Evolutionary conservation across 805 yeast species (phyloP).

Genomic region (Suhomyces xylopsoci): DNA sequence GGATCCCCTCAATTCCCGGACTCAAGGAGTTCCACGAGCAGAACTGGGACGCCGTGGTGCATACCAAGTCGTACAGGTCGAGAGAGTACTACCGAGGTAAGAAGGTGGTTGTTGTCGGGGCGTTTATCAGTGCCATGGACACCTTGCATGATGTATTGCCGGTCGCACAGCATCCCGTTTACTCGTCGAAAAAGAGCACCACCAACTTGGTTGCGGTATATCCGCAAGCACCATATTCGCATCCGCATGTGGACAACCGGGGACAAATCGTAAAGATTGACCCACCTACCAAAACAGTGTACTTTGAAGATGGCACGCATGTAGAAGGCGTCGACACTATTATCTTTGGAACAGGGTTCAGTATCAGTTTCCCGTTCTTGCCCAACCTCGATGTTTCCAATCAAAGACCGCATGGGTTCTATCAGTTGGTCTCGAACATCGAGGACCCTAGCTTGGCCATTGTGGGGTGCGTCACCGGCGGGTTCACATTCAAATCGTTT

Average conservation of each 20-base stretch:
- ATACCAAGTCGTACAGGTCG: slow-evolving; percentile 18
- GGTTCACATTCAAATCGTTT: slow-evolving; percentile 37
- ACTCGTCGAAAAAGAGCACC: slow-evolving; percentile 20
- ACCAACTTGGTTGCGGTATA: slow-evolving; percentile 4
- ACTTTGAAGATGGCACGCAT: slow-evolving; percentile 18
- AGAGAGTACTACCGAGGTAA: slow-evolving; percentile 14
- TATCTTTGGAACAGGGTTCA: slow-evolving; percentile 25
- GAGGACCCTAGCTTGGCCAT: slow-evolving; percentile 32
- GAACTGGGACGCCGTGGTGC: slow-evolving; percentile 12
- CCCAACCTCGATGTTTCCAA: slow-evolving; percentile 20
- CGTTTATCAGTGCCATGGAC: slow-evolving; percentile 13
- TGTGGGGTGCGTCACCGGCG: slow-evolving; percentile 38
- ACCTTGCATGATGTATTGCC: slow-evolving; percentile 19
- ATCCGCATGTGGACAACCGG: slow-evolving; percentile 8
- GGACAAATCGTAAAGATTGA: slow-evolving; percentile 8
- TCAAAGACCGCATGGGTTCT: slow-evolving; percentile 27
- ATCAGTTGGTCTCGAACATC: slow-evolving; percentile 30
- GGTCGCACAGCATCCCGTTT: slow-evolving; percentile 13
- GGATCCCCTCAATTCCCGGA: slow-evolving; percentile 18
- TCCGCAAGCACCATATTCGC: slow-evolving; percentile 9
- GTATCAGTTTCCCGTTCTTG: slow-evolving; percentile 21
- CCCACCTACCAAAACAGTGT: slow-evolving; percentile 10
- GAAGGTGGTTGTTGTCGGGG: slow-evolving; percentile 21
- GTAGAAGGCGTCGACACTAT: slow-evolving; percentile 16
- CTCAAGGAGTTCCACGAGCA: slow-evolving; percentile 13